Percentiles rank a stretch among this genome's conserved stretches.
Evolutionary conservation across 2,329 filamentous ascomycete species (phyloP).

Genomic region (Aspergillus quadricinctus): DNA sequence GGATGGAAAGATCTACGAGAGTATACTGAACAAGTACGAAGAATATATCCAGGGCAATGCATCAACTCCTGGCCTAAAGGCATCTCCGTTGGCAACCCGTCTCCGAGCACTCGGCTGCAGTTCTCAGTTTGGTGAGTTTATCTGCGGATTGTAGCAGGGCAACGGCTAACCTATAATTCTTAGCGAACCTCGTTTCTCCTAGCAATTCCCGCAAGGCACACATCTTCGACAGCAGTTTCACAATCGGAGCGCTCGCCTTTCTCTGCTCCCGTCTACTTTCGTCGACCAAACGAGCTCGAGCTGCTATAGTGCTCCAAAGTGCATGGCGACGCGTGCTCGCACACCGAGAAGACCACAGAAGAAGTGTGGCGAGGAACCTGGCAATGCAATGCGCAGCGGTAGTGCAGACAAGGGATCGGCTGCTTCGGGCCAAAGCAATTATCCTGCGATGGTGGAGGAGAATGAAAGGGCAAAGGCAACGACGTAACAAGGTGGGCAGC

Average conservation of each 20-base stretch:
- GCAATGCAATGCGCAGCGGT: constrained; percentile 43
- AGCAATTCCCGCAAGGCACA: constrained; percentile 24
- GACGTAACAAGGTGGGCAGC: background rate
- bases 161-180: constrained; percentile 16
- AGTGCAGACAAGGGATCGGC: constrained; percentile 40
- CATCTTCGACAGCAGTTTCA: constrained; percentile 53
- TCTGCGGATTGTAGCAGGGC: background rate
- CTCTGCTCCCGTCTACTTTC: constrained; percentile 56
- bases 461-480: constrained; percentile 15
- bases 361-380: constrained; percentile 20
- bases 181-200: constrained; percentile 44
- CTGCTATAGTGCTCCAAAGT: constrained; percentile 51
- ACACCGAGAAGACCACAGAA: constrained; percentile 16
- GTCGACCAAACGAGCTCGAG: constrained; percentile 46
- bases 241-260: constrained; percentile 54
- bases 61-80: background rate
- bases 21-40: constrained; percentile 56
- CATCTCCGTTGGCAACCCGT: constrained; percentile 26
- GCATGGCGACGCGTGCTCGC: constrained; percentile 42
- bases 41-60: constrained; percentile 30
- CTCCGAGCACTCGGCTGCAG: constrained; percentile 40
- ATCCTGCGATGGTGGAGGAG: constrained; percentile 34
- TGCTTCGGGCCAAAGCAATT: constrained; percentile 37
- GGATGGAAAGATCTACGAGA: constrained; percentile 50
- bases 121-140: constrained; percentile 38